Percentiles rank a stretch among this genome's conserved stretches.
phyloP scores from a whole-genome alignment of 2,329 filamentous ascomycete species.

The Penicillium sp. region DNA sequence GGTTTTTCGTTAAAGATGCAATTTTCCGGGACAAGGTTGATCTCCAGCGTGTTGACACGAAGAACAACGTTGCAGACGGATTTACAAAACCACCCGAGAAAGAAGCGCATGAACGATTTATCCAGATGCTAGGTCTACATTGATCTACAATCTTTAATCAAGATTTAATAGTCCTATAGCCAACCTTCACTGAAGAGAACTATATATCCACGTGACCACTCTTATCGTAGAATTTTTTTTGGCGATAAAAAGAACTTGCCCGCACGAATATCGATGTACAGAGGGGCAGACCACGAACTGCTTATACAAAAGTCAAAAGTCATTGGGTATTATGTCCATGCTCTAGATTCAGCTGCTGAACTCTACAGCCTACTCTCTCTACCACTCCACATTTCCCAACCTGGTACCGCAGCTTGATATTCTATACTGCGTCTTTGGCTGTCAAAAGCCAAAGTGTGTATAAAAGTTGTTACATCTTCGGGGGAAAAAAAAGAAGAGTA shows the following conservation, averaged over 20 bases:
- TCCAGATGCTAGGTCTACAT: no score
- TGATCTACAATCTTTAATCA: neutral
- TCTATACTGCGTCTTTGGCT: neutral
- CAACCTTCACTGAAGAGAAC: neutral
- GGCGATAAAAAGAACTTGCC: constrained; percentile 3
- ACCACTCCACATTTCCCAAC: neutral
- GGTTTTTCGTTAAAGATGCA: no score
- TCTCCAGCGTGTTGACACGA: no score
- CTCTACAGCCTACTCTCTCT: neutral
- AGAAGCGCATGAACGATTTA: no score
- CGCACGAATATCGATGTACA: constrained; percentile 5
- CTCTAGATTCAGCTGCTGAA: neutral
- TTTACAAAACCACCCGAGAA: no score
- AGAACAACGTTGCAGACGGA: no score
- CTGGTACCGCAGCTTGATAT: neutral
- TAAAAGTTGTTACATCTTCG: neutral
- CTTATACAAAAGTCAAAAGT: neutral
- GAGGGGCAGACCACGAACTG: constrained; percentile 2
- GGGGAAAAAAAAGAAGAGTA: neutral
- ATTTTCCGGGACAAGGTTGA: no score
- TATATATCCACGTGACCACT: neutral
- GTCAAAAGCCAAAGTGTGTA: neutral
- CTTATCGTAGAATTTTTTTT: constrained; percentile 4
- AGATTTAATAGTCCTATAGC: neutral
- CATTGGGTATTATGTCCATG: neutral